Percentiles rank a stretch among this genome's conserved stretches.
Evolutionary conservation across 768 basidiomycete species (phyloP).

Genomic region (Cystobasidiopsis lactophilus): DNA sequence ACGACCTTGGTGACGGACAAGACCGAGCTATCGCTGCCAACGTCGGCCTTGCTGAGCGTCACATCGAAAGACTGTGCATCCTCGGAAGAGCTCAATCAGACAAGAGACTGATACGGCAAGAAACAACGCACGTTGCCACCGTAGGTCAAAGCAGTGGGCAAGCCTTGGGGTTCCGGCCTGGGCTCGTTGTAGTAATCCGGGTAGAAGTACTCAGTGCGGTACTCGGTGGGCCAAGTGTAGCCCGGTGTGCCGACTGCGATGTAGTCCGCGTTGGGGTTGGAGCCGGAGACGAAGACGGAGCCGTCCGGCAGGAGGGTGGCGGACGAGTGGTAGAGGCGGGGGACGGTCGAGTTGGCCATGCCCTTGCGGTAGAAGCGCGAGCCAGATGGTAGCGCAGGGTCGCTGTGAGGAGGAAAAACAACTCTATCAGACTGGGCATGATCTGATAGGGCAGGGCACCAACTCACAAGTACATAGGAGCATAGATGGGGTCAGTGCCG

Average conservation of each 20-base stretch:
- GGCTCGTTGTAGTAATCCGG: constrained; percentile 40
- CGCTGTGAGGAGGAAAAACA: constrained; percentile 24
- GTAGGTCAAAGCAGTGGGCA: constrained; percentile 57
- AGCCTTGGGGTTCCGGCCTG: constrained; percentile 47
- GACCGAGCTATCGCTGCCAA: constrained; percentile 31
- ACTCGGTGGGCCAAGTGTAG: constrained; percentile 8
- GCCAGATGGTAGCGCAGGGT: constrained; percentile 49
- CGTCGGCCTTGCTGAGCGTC: constrained; percentile 29
- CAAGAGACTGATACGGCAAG: too few species aligned
- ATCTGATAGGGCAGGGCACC: too few species aligned
- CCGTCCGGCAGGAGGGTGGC: constrained; percentile 68
- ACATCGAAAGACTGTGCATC: constrained; percentile 58
- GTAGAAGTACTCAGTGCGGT: constrained; percentile 51
- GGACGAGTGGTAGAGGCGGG: constrained; percentile 74
- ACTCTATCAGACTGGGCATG: too few species aligned
- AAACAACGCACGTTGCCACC: too few species aligned
- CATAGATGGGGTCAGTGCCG: constrained; percentile 54
- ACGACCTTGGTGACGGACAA: constrained; percentile 43
- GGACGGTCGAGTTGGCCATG: constrained; percentile 25
- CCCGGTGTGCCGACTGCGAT: not conserved
- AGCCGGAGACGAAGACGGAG: constrained; percentile 69
- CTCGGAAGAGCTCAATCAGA: too few species aligned
- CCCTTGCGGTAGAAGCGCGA: constrained; percentile 35
- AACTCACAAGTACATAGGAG: constrained; percentile 37
- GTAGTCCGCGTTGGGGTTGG: constrained; percentile 68